Base-by-base conservation (phyloP, 331 rosid species). In the Arachis monticola region DNA sequence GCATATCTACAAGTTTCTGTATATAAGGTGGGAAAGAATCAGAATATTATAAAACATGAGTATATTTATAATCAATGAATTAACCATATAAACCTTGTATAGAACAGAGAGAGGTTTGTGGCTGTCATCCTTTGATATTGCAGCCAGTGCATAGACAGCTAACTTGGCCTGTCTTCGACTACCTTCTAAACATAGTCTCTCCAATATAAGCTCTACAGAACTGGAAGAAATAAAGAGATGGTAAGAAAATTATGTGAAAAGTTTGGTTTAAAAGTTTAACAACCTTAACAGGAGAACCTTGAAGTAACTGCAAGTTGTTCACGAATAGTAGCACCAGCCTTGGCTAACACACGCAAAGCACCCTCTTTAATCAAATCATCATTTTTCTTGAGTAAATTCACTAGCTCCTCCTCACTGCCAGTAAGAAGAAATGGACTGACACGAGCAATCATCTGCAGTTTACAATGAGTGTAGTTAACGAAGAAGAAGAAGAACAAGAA, bases 71-170 rank as follows among this genome's bases (percentile, higher is more conserved):
- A 81, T 68, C 48, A 78, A 68, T 63, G 77, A 76, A 80, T 74
- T 55, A 73, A 83, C 76, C 67, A 60, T 42, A 83, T 59, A 60
- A 82, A 95, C 99, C 99, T 95, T 95, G 85, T 92, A 95, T 47
- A 95, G 77, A 80, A 95, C 97, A 85, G 99, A 95, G 48, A 95
- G 99, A 74, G 94, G 87, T 77, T 89, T 92, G 66, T 92, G 96
- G 71, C 98, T 97, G 70, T 95, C 97, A 58, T 95, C 99, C 88
- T 88, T 95, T 72, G 99, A 92, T 74, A 95, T 95, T 10, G 98
- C 90, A 70, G 97, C 98, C 45, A 95, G 87, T 30, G 99, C 98
- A 83, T 92, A 90, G 55, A 95, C 98, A 78, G 99, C 99, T 86
- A 90, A 77, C 80, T 95, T 95, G 65, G 98, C 99, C 84, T 92